A percentile compares a stretch with the other conserved stretches of the same genome.
phyloP scores from a whole-genome alignment of 805 yeast species.

The Nakazawaea pomicola region DNA sequence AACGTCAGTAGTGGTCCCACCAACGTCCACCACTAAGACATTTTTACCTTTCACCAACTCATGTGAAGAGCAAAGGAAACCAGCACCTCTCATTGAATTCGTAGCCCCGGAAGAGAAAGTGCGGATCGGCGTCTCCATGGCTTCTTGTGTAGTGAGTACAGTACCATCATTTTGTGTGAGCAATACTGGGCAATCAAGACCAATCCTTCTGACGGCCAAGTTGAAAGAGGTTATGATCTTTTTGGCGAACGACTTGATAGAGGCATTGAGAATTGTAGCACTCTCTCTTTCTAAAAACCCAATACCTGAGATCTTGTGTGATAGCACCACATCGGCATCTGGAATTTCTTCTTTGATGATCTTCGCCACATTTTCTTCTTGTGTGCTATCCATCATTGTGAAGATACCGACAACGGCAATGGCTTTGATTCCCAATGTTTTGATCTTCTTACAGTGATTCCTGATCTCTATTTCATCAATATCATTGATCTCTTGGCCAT shows the following conservation, averaged over 20 bases:
- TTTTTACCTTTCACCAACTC: constrained; percentile 18
- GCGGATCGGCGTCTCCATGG: constrained; percentile 35
- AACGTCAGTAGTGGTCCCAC: constrained; percentile 49
- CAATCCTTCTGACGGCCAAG: constrained; percentile 30
- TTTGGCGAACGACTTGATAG: constrained; percentile 37
- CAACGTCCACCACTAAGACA: constrained; percentile 41
- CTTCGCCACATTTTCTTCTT: constrained; percentile 30
- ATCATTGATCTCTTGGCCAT: constrained; percentile 32
- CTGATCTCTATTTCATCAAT: constrained; percentile 27
- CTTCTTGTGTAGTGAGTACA: constrained; percentile 34
- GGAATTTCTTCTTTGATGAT: constrained; percentile 32
- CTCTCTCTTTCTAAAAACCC: constrained; percentile 44
- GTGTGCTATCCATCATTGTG: constrained; percentile 32
- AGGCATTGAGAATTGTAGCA: constrained; percentile 41
- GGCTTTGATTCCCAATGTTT: constrained; percentile 26
- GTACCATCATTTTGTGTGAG: constrained; percentile 47
- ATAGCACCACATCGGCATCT: constrained; percentile 28
- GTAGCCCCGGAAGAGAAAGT: constrained; percentile 48
- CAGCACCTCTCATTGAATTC: constrained; percentile 43
- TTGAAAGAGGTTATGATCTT: constrained; percentile 35
- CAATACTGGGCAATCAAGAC: constrained; percentile 33
- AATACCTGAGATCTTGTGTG: constrained; percentile 37
- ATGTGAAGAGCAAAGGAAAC: constrained; percentile 30
- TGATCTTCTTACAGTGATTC: constrained; percentile 27
- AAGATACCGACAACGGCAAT: constrained; percentile 39